These are phyloP conservation scores for Galerina sulciceps DNA, from an alignment of 768 basidiomycete genomes.

Conservation along the genomic window DNA sequence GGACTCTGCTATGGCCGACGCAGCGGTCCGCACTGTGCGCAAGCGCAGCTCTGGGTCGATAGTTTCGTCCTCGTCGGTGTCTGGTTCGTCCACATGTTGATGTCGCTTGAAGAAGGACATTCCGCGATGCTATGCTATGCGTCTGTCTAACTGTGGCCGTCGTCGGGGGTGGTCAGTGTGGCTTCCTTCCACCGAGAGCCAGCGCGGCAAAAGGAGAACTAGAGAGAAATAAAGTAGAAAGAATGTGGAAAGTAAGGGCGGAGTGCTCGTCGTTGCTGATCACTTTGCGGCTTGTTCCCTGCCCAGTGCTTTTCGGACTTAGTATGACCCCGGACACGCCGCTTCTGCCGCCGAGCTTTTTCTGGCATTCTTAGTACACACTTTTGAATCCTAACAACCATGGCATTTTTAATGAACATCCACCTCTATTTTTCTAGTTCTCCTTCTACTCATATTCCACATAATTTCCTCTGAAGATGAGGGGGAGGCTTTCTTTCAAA, in stretches of 20 bases:
- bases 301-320: conserved; percentile 2
- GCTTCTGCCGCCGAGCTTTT: conserved; percentile 1
- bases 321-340: conserved; percentile 13
- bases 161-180: conserved; percentile 1
- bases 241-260: conserved; percentile 14
- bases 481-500: too few relatives aligned
- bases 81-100: conserved; percentile 39
- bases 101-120: conserved; percentile 48
- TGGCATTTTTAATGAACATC: neutral
- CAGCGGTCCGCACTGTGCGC: conserved; percentile 91
- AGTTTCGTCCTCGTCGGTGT: conserved; percentile 62
- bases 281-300: neutral
- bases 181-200: conserved; percentile 24
- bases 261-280: conserved; percentile 12
- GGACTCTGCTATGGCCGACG: conserved; percentile 87
- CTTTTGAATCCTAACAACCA: neutral
- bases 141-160: neutral
- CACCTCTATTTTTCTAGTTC: too few relatives aligned
- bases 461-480: too few relatives aligned
- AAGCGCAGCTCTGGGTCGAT: conserved; percentile 89
- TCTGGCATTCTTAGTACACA: neutral
- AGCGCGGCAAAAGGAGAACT: conserved; percentile 23
- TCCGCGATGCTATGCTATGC: neutral
- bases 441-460: too few relatives aligned
- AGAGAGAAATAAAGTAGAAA: conserved; percentile 16